These are phyloP conservation scores for Naganishia vaughanmartiniae DNA, from an alignment of 768 basidiomycete species.

Conservation along the genomic window DNA sequence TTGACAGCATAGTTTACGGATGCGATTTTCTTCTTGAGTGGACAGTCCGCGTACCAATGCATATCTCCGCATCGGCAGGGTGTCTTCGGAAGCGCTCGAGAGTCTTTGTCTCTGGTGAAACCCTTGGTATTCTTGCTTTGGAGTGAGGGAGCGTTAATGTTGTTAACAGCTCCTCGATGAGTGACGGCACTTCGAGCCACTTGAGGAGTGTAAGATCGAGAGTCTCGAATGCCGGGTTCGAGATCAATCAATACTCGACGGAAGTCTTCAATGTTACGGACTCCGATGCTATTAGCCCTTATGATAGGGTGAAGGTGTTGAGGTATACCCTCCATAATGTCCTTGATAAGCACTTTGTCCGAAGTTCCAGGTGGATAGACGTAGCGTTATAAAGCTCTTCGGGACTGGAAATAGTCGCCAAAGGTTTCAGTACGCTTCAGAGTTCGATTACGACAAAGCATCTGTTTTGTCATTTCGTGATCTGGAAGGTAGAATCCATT, in stretches of 20 bases:
- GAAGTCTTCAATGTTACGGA: constrained; percentile 15
- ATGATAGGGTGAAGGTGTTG: constrained; percentile 19
- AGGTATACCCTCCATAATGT: too few relatives aligned
- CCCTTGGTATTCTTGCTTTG: not conserved
- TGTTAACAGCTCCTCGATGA: not conserved
- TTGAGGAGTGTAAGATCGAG: not conserved
- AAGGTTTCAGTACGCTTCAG: constrained; percentile 5
- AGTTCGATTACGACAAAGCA: not conserved
- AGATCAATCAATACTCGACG: constrained; percentile 18
- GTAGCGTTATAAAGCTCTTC: not conserved
- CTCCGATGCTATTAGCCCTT: not conserved
- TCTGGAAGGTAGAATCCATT: constrained; percentile 19
- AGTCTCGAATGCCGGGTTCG: constrained; percentile 6
- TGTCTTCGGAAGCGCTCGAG: too few relatives aligned
- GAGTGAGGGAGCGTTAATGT: not conserved
- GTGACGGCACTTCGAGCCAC: not conserved
- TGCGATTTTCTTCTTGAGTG: too few relatives aligned
- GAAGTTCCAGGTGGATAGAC: constrained; percentile 3
- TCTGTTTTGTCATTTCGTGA: constrained; percentile 8
- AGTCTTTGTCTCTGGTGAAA: not conserved
- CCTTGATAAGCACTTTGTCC: not conserved
- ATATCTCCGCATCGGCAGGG: too few relatives aligned
- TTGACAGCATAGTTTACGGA: too few relatives aligned
- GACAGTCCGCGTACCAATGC: too few relatives aligned
- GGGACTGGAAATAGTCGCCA: constrained; percentile 16